Evolutionary conservation across 2,329 filamentous ascomycete species (phyloP), one percentile per base, ranked within the genome.

Genomic region (Calonectria pseudoreteaudii): DNA sequence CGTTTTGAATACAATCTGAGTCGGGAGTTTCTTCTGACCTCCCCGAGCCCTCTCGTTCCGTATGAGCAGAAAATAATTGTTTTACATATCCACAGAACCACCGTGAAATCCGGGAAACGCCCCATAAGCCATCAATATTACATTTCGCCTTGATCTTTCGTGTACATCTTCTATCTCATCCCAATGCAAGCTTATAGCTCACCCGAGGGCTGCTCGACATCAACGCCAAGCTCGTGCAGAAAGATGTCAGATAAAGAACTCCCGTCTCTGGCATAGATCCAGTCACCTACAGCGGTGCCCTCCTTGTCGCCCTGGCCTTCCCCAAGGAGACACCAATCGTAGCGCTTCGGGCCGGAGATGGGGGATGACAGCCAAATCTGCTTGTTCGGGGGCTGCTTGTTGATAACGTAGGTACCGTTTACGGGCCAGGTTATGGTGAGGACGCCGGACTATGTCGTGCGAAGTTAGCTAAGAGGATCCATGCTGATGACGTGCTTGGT

Each of bases 311-410:
- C 72, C 80, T 95, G 94, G 38, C 90, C 88, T 80, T 97, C 94
- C 72, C 93, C 92, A 60, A 88, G 80, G 66, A 96, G 84, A 70
- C 98, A 94, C 91, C 94, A 99, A 85, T 98, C 96, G 87, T 93
- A 99, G 72, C 96, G 93, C 86, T 98, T 98, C 18, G 97, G 97
- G 0, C 97, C 97, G 8, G 94, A 96, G 68, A 95, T 88, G 5
- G 97, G 97, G 53, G 95, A 98, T 47, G 95, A 97, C 58, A 98
- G 91, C 97, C 97, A 99, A 82, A 99, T 98, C 83, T 94, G 97
- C 88, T 95, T 97, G 89, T 98, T 98, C 26, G 96, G 95, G 0
- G 97, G 97, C 85, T 99, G 97, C 86, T 99, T 99, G 91, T 99
- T 99, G 86, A 99, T 90, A 74, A 99, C 94, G 83, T 97, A 99